Evolutionary conservation across 2,329 filamentous ascomycete species (phyloP), one percentile per base, ranked within the genome.

Genomic region (Zalaria sp.): DNA sequence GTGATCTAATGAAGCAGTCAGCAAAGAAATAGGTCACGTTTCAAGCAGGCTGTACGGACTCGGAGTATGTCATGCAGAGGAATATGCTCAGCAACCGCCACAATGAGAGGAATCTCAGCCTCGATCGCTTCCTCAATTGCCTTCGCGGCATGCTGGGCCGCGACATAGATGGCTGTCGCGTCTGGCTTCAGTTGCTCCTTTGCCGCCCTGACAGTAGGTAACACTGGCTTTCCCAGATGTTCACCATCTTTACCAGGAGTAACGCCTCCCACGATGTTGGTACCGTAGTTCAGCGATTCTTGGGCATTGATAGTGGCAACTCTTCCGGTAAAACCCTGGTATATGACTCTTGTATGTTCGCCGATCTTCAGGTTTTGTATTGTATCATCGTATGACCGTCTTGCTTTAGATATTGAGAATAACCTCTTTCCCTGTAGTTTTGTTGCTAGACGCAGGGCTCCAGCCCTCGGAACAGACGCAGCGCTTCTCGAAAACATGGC

Each of bases 71-170:
- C 82, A 56, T 87, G 81, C 11, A 86, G 63, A 0, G 83, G 83
- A 29, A 88, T 80, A 56, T 87, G 81, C 56, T 89, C 83, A 4
- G 83, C 82, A 5, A 89, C 83, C 4, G 81, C 80, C 5, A 87
- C 81, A 25, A 88, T 77, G 1, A 88, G 68, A 0, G 82, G 81
- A 1, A 88, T 78, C 53, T 88, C 81, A 0, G 82, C 82, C 57
- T 80, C 81, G 40, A 87, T 83, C 1, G 83, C 83, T 57, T 88
- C 82, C 57, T 84, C 79, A 51, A 89, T 87, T 0, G 83, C 83
- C 26, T 68, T 67, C 0, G 78, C 70, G 1, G 83, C 83, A 49
- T 82, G 75, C 45, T 78, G 73, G n/a, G 83, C 82, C 1, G 83
- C 79, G 2, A 88, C 83, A 50, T 85, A 88, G 43, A 89, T 82